These are phyloP conservation scores for Lantana camara DNA, from an alignment of 257 asterid species.

Conservation along the genomic window DNA sequence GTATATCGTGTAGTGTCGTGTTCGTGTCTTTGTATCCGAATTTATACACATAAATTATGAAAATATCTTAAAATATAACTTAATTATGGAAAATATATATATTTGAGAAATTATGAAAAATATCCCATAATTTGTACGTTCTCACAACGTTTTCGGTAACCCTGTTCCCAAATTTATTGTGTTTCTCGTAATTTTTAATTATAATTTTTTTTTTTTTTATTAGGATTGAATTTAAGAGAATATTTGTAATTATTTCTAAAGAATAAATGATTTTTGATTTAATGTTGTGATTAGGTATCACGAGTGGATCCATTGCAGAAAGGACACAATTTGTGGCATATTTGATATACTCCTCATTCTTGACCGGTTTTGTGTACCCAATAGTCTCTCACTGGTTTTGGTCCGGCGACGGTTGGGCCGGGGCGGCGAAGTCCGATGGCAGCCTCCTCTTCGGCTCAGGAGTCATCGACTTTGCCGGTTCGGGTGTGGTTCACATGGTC, in stretches of 20 bases:
- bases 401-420: conserved; percentile 75
- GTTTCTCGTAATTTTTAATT: too few relatives aligned
- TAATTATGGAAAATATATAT: too few relatives aligned
- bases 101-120: too few relatives aligned
- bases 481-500: conserved; percentile 75
- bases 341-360: conserved; percentile 62
- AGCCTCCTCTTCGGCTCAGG: conserved; percentile 61
- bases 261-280: background rate
- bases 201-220: too few relatives aligned
- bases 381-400: conserved; percentile 73
- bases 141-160: too few relatives aligned
- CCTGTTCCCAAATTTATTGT: too few relatives aligned
- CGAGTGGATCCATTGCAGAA: conserved; percentile 75
- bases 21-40: too few relatives aligned
- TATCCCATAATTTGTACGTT: too few relatives aligned
- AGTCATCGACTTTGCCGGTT: conserved; percentile 71
- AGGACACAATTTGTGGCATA: conserved; percentile 77
- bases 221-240: too few relatives aligned
- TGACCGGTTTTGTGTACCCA: conserved; percentile 78
- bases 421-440: conserved; percentile 38
- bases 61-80: too few relatives aligned
- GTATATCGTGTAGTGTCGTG: too few relatives aligned
- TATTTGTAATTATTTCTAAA: background rate
- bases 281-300: conserved; percentile 46
- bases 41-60: too few relatives aligned